A percentile compares a stretch with the other conserved stretches of the same genome.
phyloP scores from a whole-genome alignment of 2,329 filamentous ascomycete genomes.

The Fusarium sp. region DNA sequence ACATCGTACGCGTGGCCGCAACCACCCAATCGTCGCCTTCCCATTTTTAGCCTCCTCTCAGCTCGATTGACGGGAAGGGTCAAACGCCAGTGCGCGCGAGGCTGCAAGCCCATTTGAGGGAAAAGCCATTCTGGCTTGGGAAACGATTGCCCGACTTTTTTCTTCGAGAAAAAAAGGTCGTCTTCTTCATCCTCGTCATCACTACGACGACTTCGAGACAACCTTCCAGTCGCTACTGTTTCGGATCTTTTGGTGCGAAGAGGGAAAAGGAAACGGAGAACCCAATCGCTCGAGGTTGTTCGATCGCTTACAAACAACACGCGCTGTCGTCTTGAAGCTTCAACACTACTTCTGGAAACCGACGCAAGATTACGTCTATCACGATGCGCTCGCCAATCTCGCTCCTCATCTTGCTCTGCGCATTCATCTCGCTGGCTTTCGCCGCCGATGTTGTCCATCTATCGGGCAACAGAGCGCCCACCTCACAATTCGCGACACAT shows the following conservation, averaged over 20 bases:
- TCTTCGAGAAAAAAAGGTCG: not conserved
- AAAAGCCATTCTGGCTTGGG: not conserved
- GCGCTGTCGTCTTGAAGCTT: constrained; percentile 19
- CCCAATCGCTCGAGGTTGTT: constrained; percentile 16
- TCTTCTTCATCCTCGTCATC: constrained; percentile 11
- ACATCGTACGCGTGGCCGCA: constrained; percentile 26
- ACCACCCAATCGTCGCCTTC: constrained; percentile 8
- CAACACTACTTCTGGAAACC: not conserved
- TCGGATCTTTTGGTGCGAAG: constrained; percentile 2
- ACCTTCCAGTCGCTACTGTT: constrained; percentile 33
- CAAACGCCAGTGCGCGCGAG: not conserved
- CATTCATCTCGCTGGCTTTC: constrained; percentile 18
- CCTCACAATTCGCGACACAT: constrained; percentile 39
- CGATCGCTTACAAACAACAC: constrained; percentile 16
- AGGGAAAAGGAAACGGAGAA: constrained; percentile 1
- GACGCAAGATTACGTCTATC: not conserved
- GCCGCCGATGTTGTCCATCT: constrained; percentile 30
- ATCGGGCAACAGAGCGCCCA: constrained; percentile 33
- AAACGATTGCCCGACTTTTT: constrained; percentile 3
- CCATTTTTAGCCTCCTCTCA: not conserved
- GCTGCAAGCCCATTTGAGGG: not conserved
- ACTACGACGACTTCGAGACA: constrained; percentile 18
- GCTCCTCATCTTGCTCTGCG: constrained; percentile 33
- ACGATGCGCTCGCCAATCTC: constrained; percentile 36
- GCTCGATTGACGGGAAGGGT: not conserved